Base-by-base conservation (phyloP, 1,139 yeast genomes). In the Petasospora rhodanensis region DNA sequence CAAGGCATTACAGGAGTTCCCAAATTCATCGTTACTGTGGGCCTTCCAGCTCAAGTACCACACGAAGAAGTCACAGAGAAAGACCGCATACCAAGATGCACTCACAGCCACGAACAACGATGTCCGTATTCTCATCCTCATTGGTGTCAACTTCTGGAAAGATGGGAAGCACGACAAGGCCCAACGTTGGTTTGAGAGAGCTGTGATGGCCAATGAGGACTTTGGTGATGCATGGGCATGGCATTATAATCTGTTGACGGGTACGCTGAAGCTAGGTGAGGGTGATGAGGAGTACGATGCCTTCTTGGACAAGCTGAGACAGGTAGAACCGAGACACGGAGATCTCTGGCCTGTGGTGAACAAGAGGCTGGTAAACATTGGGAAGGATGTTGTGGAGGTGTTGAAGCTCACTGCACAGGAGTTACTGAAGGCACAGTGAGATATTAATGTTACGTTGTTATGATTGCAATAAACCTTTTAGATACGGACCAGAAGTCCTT, bases 201-300 rank as follows among this genome's bases (percentile, higher is more conserved):
- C 93, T 4, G 52, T 78, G 14, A 64, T 63, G 22, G 63, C 65
- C n/a, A 77, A 79, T 40, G 55, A 62, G 1, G 61, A 58, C 12
- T 70, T 67, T 52, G 97, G 95, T 4, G 97, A 89, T 55, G 58
- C 69, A 5, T 87, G 95, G 86, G 73, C 75, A 0, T 81, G 89
- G 83, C 56, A 69, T 31, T 74, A 71, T 50, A 66, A 69, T 26
- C 76, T 66, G 41, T 37, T 61, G 27, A 27, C 25, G 14, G 29
- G 24, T 26, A 15, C 12, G 4, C 35, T 47, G 22, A 50, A 43
- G 45, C 53, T 61, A 28, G 24, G 27, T 2, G 41, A 28, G 10
- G 25, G 32, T 5, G 60, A 60, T 3, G 44, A 50, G n/a, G 55
- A 52, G 10, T 44, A 50, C 8, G 61, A 60, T 9, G 43, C 43